Conservation (phyloP, 2,329 filamentous ascomycete genomes). For the Aspergillus quadrilineatus region DNA sequence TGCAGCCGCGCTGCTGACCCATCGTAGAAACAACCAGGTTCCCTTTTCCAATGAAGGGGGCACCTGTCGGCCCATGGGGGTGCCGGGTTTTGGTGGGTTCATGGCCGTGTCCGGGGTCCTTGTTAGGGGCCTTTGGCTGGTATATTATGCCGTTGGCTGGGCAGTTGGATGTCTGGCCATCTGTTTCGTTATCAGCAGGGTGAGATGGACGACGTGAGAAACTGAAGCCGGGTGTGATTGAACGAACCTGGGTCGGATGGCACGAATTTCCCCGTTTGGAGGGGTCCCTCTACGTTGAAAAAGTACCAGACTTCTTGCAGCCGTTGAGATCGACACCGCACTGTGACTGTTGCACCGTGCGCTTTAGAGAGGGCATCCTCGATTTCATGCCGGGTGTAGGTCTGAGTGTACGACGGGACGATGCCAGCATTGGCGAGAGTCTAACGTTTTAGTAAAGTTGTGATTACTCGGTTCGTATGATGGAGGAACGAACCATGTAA, state of each 20-base stretch:
- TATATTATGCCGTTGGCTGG: conserved; percentile 63
- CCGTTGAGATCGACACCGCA: conserved; percentile 54
- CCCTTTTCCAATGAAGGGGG: conserved; percentile 58
- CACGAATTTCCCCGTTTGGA: conserved; percentile 38
- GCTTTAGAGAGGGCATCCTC: conserved; percentile 56
- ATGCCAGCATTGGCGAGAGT: conserved; percentile 63
- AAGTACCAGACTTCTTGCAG: conserved; percentile 62
- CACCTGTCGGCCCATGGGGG: conserved; percentile 31
- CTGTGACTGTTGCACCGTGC: conserved; percentile 56
- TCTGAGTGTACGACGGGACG: conserved; percentile 51
- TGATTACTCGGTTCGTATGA: not conserved
- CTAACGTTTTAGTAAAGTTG: conserved; percentile 25
- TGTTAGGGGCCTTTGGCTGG: conserved; percentile 55
- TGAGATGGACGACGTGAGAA: not conserved
- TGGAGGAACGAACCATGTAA: conserved; percentile 50
- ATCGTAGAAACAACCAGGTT: conserved; percentile 54
- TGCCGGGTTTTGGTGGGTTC: conserved; percentile 39
- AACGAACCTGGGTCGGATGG: conserved; percentile 36
- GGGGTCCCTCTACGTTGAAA: conserved; percentile 57
- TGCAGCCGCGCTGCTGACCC: conserved; percentile 54
- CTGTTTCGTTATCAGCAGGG: conserved; percentile 19
- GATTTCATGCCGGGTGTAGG: conserved; percentile 61
- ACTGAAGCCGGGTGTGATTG: not conserved
- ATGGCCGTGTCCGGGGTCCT: conserved; percentile 28
- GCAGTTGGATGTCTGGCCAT: conserved; percentile 63